Base-by-base conservation (phyloP, 495 filamentous ascomycete genomes). In the Parathielavia appendiculata region DNA sequence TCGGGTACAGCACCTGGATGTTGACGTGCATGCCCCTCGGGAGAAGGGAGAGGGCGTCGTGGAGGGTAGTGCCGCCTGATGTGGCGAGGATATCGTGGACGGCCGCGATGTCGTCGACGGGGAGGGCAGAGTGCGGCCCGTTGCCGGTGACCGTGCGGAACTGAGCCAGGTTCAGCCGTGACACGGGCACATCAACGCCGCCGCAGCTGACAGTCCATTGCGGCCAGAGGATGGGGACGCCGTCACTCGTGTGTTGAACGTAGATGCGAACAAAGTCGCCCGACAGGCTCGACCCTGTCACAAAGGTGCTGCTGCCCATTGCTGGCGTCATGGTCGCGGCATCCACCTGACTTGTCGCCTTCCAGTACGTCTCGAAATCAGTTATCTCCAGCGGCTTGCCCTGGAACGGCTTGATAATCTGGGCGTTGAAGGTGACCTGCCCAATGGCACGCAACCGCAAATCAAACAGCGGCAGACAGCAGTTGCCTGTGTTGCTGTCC, bases 281-380 rank as follows among this genome's bases (percentile, higher is more conserved):
- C 26, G 90, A 90, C 58, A 98, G 71, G 72, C 92, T 97, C 30
- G 95, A 97, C 8, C 93, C 93, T 2, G 93, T 97, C 30, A 98
- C 90, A 34, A 97, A 82, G 43, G 88, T 87, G 67, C 79, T 91
- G 44, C 89, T 87, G 53, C 89, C 49, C 49, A 53, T 51, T 44
- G 56, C 45, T 5, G 51, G 47, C 6, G 44, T 55, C 30, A 57
- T 58, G 10, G 60, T 54, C 11, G 56, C 86, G 16, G 84, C 82
- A 66, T 95, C 90, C 44, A 91, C 75, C 58, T 95, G 90, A 65
- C 89, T 96, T 5, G 95, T 98, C 1, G 92, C 92, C 73, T 96
- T 97, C 93, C 93, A 98, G 72, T 98, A 98, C 4, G 93, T 97
- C 54, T 95, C 93, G 68, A 97, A 97, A 63, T 96, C 89, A 1